Percentiles rank a stretch among this genome's conserved stretches.
Conservation (phyloP, 345 rosid genomes). For the Fremontodendron californicum region DNA sequence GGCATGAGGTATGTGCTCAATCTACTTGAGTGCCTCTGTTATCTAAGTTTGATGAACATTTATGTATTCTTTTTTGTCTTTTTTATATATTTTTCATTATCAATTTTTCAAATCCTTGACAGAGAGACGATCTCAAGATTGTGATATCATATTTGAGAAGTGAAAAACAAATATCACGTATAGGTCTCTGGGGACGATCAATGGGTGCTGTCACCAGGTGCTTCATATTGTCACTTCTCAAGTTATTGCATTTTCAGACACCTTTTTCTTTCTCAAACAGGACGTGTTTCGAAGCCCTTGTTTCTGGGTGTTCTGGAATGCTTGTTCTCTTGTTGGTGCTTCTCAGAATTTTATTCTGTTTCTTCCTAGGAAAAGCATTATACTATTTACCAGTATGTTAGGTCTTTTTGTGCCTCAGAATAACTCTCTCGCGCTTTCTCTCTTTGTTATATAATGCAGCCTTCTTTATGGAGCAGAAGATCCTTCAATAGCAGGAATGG, state of each 20-base stretch:
- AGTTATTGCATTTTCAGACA: slow-evolving; percentile 5
- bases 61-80: slow-evolving; percentile 11
- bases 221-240: slow-evolving; percentile 11
- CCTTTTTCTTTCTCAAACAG: slow-evolving; percentile 11
- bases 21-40: background rate
- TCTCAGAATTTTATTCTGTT: background rate
- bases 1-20: slow-evolving; percentile 74
- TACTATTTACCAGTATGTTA: background rate
- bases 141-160: slow-evolving; percentile 81
- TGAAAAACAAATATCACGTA: slow-evolving; percentile 61
- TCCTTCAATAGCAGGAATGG: slow-evolving; percentile 97
- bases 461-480: slow-evolving; percentile 96
- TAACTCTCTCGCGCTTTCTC: slow-evolving; percentile 2
- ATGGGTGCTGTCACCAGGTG: slow-evolving; percentile 99
- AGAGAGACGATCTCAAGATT: slow-evolving; percentile 91
- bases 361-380: background rate
- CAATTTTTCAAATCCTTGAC: slow-evolving; percentile 14
- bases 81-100: background rate
- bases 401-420: background rate
- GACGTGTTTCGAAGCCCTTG: slow-evolving; percentile 9
- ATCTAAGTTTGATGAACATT: slow-evolving; percentile 5
- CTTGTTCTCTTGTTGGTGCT: background rate
- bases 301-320: slow-evolving; percentile 5
- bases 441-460: slow-evolving; percentile 46
- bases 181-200: slow-evolving; percentile 99